These are phyloP conservation scores for Aspergillus biplanus DNA, from an alignment of 495 filamentous ascomycete species.

Conservation along the genomic window DNA sequence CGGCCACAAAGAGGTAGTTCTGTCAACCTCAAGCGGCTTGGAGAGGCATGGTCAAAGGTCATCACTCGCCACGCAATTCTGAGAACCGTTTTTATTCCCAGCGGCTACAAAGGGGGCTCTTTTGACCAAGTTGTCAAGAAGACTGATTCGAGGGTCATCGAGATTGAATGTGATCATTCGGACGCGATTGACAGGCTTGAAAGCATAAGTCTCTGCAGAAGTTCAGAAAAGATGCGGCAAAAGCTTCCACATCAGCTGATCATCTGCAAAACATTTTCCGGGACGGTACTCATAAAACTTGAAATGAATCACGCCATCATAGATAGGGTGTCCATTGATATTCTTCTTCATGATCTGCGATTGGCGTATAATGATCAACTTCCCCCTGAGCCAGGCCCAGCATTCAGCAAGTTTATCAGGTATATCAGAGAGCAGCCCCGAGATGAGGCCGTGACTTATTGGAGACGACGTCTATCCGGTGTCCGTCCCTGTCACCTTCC, in stretches of 20 bases:
- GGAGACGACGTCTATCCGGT: conserved; percentile 48
- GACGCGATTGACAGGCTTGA: conserved; percentile 41
- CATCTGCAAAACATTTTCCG: background rate
- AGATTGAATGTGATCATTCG: no score
- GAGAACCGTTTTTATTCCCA: conserved; percentile 57
- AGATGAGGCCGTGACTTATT: conserved; percentile 46
- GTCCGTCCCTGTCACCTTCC: conserved; percentile 50
- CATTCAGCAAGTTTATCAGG: conserved; percentile 61
- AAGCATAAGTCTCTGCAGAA: conserved; percentile 38
- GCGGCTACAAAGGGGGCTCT: no score
- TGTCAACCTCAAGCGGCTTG: conserved; percentile 42
- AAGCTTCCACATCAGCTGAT: background rate
- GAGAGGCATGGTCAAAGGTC: conserved; percentile 51
- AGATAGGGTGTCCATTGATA: conserved; percentile 46
- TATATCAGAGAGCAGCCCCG: conserved; percentile 44
- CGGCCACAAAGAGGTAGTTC: conserved; percentile 32
- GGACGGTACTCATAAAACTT: conserved; percentile 46
- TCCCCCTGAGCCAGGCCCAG: conserved; percentile 43
- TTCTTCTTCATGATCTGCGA: conserved; percentile 45
- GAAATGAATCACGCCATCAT: conserved; percentile 63
- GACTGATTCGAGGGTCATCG: no score
- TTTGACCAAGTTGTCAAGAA: no score
- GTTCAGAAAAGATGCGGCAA: background rate
- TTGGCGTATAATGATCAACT: conserved; percentile 47
- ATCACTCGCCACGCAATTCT: conserved; percentile 54